Base-by-base conservation (phyloP, 1,284 basidiomycete genomes). In the Leccinum ponderosum region DNA sequence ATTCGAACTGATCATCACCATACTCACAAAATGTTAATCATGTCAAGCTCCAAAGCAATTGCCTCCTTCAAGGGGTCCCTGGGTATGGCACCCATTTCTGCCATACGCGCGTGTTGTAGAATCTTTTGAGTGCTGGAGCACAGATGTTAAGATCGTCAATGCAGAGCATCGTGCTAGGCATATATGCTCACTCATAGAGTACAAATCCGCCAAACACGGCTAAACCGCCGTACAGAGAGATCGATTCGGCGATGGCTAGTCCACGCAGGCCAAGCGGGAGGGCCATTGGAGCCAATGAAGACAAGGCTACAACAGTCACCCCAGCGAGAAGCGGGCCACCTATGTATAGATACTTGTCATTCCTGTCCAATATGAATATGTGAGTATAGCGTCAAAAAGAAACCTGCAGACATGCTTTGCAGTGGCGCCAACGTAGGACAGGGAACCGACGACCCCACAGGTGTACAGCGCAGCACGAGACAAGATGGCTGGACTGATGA, bases 401-500 rank as follows among this genome's bases (percentile, higher is more conserved):
- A 56, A 11, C 12, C 17, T 12, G 33, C 35, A 35, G 42, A 73
- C 83, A 66, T 65, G 87, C 89, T 81, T 89, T 31, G 94, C 94
- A 17, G 95, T 97, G 8, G 94, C 93, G 33, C 94, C 94, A 29
- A 97, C 85, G 71, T 94, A 97, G 39, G 89, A 90, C 31, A 96
- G 82, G 6, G 88, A 85, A 6, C 93, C 94, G 17, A 95, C 87
- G 3, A 95, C 84, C 52, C 94, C 94, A 51, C 87, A 84, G 0
- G 94, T 96, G 76, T 97, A 97, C 5, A 97, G 79, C 11, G 92
- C 94, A 8, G 94, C 95, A 47, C 94, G 86, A n/a, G 90, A 89
- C 52, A 97, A 83, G 62, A 97, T 83, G 12, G 92, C 93, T 1
- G 95, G 94, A 69, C 83, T 89, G 57, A 94, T 76, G 83, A 96